Evolutionary conservation across 83 land plant genomes (phyloP), one percentile per base, ranked within the genome.

Genomic region (Diphasiastrum complanatum): DNA sequence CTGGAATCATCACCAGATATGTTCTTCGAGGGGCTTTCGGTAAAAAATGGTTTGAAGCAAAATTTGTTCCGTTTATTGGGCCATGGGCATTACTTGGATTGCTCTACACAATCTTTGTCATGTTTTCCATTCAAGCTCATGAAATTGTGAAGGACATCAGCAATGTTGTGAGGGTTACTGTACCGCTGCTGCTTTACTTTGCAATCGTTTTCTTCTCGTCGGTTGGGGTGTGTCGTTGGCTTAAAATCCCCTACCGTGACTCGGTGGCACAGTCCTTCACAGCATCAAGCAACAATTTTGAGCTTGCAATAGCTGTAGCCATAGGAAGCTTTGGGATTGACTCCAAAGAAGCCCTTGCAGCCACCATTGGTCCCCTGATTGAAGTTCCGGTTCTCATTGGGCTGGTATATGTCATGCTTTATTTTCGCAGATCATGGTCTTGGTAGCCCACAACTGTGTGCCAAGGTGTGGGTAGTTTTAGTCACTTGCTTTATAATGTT

Each of bases 301-400:
- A 76, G 54, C 79, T 76, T 20, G 79, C 72, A 29, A 74, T 73
- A 14, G 79, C 79, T 28, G 78, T 76, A n/a, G 78, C 72, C 1
- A 79, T 76, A 29, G 68, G 79, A 28, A 63, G 62, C 41, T 76
- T 76, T 37, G 79, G 79, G 29, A 67, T 74, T 6, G 73, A 76
- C 51, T 61, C 73, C 0, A 53, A 60, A 32, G 67, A 76, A 45
- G 79, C 79, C 25, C 72, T 74, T 37, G 73, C 79, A 10, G 79
- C 79, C 30, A 74, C 72, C 32, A 67, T 74, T 14, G 79, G 79
- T n/a, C 79, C 79, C 28, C 31, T 61, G 45, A 73, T 67, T 32
- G 79, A 76, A 35, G 79, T 76, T 23, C 79, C 73, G 6, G 67
- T 62, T 10, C 51, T 67, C 47, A 38, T 76, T 3, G 23, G n/a